Percentiles rank a stretch among this genome's conserved stretches.
Evolutionary conservation across 345 rosid genomes (phyloP).

Genomic region (Conringia planisiliqua): DNA sequence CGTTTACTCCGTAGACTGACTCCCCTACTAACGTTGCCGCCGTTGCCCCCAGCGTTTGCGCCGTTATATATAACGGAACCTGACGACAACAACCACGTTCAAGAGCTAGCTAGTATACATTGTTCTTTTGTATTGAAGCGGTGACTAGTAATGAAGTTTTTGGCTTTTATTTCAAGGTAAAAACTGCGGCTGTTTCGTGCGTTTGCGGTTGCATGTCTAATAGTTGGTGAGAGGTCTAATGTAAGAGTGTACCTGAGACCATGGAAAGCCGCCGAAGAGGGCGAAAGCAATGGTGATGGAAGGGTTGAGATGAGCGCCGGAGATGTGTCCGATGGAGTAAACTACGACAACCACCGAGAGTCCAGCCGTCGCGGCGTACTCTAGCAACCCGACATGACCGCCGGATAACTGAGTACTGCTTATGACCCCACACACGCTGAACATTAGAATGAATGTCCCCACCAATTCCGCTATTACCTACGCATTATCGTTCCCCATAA

Average conservation of each 20-base stretch:
- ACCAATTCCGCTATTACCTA: conserved; percentile 76
- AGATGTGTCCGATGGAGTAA: conserved; percentile 67
- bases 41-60: conserved; percentile 64
- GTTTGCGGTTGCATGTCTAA: neutral
- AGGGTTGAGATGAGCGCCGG: conserved; percentile 89
- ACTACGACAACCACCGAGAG: conserved; percentile 59
- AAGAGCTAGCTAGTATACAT: neutral
- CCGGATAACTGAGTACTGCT: conserved; percentile 51
- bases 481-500: neutral
- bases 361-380: conserved; percentile 73
- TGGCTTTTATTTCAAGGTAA: neutral
- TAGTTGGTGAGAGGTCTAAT: neutral
- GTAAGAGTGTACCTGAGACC: conserved; percentile 53
- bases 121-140: neutral
- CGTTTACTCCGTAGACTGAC: conserved; percentile 49
- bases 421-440: conserved; percentile 65
- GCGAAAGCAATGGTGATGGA: conserved; percentile 81
- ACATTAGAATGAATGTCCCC: conserved; percentile 79
- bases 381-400: conserved; percentile 62
- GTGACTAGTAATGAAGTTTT: neutral
- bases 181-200: neutral
- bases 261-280: conserved; percentile 61
- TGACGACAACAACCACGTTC: neutral
- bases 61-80: conserved; percentile 76
- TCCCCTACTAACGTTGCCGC: conserved; percentile 58